A percentile compares a stretch with the other conserved stretches of the same genome.
Evolutionary conservation across 805 yeast species (phyloP).

Genomic region (Helenozyma baotianmanensis): DNA sequence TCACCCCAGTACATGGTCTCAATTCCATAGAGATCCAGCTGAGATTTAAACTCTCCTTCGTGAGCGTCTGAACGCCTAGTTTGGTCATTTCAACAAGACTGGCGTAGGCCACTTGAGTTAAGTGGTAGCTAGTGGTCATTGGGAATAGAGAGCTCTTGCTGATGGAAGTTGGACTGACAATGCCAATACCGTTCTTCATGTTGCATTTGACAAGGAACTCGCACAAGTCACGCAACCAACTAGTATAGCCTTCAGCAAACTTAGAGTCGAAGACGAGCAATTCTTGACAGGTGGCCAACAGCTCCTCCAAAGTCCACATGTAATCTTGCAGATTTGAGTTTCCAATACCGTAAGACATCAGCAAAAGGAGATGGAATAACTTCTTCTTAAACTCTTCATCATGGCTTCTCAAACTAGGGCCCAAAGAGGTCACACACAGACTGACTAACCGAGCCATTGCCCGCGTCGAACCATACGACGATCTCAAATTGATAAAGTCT

Average conservation of each 20-base stretch:
- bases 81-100: slow-evolving; percentile 52
- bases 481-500: slow-evolving; percentile 31
- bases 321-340: slow-evolving; percentile 23
- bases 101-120: slow-evolving; percentile 44
- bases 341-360: slow-evolving; percentile 31
- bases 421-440: slow-evolving; percentile 30
- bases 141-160: slow-evolving; percentile 41
- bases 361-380: slow-evolving; percentile 24
- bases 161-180: slow-evolving; percentile 32
- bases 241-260: slow-evolving; percentile 29
- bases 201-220: slow-evolving; percentile 29
- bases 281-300: slow-evolving; percentile 31
- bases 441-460: slow-evolving; percentile 23
- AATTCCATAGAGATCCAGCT: slow-evolving; percentile 58
- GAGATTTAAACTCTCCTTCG: slow-evolving; percentile 43
- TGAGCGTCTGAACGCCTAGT: slow-evolving; percentile 26
- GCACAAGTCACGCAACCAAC: slow-evolving; percentile 25
- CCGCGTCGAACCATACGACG: slow-evolving; percentile 27
- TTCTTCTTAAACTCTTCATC: slow-evolving; percentile 15
- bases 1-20: slow-evolving; percentile 43
- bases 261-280: slow-evolving; percentile 35
- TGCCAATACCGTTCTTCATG: slow-evolving; percentile 31
- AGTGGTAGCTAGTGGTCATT: slow-evolving; percentile 35
- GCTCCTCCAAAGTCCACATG: slow-evolving; percentile 17
- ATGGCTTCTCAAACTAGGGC: slow-evolving; percentile 32